Evolutionary conservation across 1,284 basidiomycete genomes (phyloP), one percentile per base, ranked within the genome.

Genomic region (Singerocomus inundabilis): DNA sequence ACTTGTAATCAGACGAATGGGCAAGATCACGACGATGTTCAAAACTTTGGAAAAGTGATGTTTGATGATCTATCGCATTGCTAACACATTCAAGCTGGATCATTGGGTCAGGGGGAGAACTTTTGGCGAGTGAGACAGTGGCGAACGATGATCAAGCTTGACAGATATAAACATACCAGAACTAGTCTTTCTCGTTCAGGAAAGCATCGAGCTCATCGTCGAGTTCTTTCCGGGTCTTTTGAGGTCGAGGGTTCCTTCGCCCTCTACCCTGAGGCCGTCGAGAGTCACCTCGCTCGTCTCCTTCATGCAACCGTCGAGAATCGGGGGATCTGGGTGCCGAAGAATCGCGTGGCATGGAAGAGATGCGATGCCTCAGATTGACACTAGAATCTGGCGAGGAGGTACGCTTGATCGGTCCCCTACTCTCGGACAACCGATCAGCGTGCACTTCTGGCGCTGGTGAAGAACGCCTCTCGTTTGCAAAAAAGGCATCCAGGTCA

Each of bases 151-250:
- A 28, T 28, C n/a, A 34, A 33, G 29, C 40, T 34, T 21, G 26
- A 50, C 24, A 15, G 13, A 39, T 28, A 9, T 6, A 21, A 24
- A 54, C 60, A 40, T 33, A 60, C 62, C 38, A 15, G 6, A 45
- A 47, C 53, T 57, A 72, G 44, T 63, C 60, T 49, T 68, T 68
- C 50, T 73, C 70, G n/a, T 77, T 77, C 54, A 88, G 64, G 66
- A 90, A 90, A 13, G 84, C 84, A 44, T 90, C 87, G 44, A 90
- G 69, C 59, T 90, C 87, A 43, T 84, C 86, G 57, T 90, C 87
- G 33, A 90, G 71, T 57, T 90, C 85, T 64, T 85, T 78, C 60
- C 81, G 81, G 1, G 81, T 86, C 64, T 80, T 80, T 37, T 58
- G 74, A 10, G 79, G 78, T 37, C 77, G 73, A 41, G 62, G 61